These are phyloP conservation scores for Cercospora sp. DNA, from an alignment of 2,329 filamentous ascomycete genomes.

Conservation along the genomic window DNA sequence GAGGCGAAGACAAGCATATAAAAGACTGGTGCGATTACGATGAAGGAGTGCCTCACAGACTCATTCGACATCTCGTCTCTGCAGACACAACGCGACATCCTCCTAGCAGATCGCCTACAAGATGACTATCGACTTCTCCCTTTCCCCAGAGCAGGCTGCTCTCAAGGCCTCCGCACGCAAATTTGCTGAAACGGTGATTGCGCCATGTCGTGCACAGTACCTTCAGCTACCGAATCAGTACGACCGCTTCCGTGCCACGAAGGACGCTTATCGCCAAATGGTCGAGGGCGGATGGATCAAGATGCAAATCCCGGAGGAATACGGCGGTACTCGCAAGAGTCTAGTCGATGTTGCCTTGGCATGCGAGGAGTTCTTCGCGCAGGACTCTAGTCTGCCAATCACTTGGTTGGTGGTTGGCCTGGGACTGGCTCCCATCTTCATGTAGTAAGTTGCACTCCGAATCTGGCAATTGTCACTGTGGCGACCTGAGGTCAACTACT, in stretches of 20 bases:
- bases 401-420: conserved; percentile 7
- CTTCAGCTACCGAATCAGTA: neutral
- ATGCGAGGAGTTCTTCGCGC: conserved; percentile 11
- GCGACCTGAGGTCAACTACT: neutral
- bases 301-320: neutral
- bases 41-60: neutral
- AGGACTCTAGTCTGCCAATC: conserved; percentile 11
- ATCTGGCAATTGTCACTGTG: neutral
- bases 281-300: neutral
- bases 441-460: neutral
- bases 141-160: neutral
- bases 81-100: neutral
- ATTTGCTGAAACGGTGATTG: neutral
- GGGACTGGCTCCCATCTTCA: conserved; percentile 7
- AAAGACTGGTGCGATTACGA: neutral
- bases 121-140: neutral
- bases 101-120: neutral
- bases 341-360: conserved; percentile 7
- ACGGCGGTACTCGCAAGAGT: neutral
- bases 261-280: neutral
- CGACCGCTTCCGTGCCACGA: neutral
- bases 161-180: neutral
- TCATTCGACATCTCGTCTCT: neutral
- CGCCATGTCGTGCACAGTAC: neutral
- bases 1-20: neutral